Conservation (phyloP, 2,329 filamentous ascomycete genomes). For the Aspergillus hiratsukae region DNA sequence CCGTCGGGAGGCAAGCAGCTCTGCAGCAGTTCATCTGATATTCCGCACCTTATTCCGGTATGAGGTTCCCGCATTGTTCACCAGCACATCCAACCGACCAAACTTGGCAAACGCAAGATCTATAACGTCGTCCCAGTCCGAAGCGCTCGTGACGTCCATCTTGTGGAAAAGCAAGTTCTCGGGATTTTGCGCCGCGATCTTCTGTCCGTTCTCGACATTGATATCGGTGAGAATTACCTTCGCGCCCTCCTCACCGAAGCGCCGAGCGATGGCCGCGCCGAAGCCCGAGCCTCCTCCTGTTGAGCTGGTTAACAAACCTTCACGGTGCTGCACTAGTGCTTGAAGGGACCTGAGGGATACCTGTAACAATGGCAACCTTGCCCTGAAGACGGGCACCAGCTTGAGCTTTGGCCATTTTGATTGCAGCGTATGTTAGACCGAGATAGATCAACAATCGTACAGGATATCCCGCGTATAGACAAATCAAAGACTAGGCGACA, state of each 20-base stretch:
- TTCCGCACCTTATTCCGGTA: conserved; percentile 36
- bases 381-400: conserved; percentile 34
- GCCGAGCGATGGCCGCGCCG: conserved; percentile 37
- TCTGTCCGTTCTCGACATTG: conserved; percentile 32
- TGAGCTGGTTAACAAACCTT: not conserved
- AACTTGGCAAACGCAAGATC: conserved; percentile 27
- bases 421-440: not conserved
- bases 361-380: conserved; percentile 45
- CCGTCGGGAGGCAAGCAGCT: not conserved
- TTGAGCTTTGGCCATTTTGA: conserved; percentile 7
- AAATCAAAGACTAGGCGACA: not conserved
- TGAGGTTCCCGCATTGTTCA: conserved; percentile 46
- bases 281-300: conserved; percentile 41
- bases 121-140: conserved; percentile 32
- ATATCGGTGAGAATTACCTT: conserved; percentile 42
- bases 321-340: not conserved
- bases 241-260: conserved; percentile 39
- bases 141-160: conserved; percentile 32
- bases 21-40: not conserved
- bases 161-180: conserved; percentile 28
- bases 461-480: too few species aligned
- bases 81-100: conserved; percentile 39
- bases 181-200: conserved; percentile 27
- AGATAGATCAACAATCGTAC: not conserved
- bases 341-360: conserved; percentile 16